A percentile compares a stretch with the other conserved stretches of the same genome.
These are phyloP conservation scores for Fonsecaea pugnacius DNA, from an alignment of 2,329 filamentous ascomycete genomes.

Conservation along the genomic window DNA sequence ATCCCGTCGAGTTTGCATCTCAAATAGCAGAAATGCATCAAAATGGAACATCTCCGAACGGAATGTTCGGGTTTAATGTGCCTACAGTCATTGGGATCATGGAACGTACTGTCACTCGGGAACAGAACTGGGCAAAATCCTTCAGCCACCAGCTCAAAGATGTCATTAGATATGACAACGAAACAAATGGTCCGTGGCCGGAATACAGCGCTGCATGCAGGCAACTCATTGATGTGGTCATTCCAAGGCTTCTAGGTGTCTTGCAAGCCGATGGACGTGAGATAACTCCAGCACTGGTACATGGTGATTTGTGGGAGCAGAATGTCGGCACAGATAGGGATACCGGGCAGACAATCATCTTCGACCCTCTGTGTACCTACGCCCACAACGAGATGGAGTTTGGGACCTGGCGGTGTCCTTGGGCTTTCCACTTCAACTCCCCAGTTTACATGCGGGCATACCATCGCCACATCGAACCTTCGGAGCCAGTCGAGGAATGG, in stretches of 20 bases:
- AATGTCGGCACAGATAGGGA: constrained; percentile 11
- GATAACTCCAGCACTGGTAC: constrained; percentile 8
- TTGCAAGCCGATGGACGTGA: constrained; percentile 12
- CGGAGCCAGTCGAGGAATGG: constrained; percentile 36
- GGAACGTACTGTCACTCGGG: constrained; percentile 14
- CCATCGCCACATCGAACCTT: constrained; percentile 34
- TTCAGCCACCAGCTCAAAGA: constrained; percentile 10
- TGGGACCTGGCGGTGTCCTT: constrained; percentile 36
- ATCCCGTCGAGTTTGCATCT: constrained; percentile 15
- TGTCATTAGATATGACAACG: constrained; percentile 13
- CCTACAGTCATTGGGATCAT: constrained; percentile 11
- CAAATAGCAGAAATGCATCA: constrained; percentile 19
- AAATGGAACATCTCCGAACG: constrained; percentile 19
- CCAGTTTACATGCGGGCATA: constrained; percentile 35
- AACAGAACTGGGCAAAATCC: constrained; percentile 11
- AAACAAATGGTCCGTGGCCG: constrained; percentile 13
- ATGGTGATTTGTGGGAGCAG: constrained; percentile 13
- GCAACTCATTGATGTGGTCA: constrained; percentile 13
- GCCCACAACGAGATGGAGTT: constrained; percentile 31
- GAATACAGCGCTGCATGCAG: constrained; percentile 11
- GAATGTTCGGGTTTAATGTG: constrained; percentile 11
- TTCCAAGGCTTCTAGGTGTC: constrained; percentile 5
- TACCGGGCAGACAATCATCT: constrained; percentile 4
- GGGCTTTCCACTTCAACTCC: constrained; percentile 33
- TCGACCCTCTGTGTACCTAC: constrained; percentile 12